phyloP scores from a whole-genome alignment of 1,284 basidiomycete species.

The Sporisorium iseilematis-ciliati region DNA sequence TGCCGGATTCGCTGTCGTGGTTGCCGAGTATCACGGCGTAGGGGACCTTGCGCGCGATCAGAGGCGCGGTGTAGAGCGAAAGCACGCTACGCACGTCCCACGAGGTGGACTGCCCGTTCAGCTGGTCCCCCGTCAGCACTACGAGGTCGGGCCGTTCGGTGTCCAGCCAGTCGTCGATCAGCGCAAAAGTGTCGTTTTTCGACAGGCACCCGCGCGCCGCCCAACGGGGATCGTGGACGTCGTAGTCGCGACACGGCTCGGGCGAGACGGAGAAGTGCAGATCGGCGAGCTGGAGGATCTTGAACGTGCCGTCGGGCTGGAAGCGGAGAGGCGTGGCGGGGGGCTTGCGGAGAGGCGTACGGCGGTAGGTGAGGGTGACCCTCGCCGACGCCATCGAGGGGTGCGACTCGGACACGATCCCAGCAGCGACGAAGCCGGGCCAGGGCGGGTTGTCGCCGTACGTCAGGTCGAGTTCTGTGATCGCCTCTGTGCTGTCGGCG shows the following conservation, averaged over 20 bases:
- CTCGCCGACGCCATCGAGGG: slow-evolving; percentile 29
- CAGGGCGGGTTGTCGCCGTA: slow-evolving; percentile 62
- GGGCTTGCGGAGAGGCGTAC: slow-evolving; percentile 39
- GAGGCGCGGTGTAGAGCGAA: slow-evolving; percentile 84
- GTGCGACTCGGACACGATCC: slow-evolving; percentile 34
- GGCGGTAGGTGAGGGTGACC: slow-evolving; percentile 44
- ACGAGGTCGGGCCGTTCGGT: slow-evolving; percentile 88
- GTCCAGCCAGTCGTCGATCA: slow-evolving; percentile 72
- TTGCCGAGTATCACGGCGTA: slow-evolving; percentile 93
- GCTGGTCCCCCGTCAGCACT: slow-evolving; percentile 73
- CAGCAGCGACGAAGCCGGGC: slow-evolving; percentile 58
- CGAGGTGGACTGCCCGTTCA: slow-evolving; percentile 78
- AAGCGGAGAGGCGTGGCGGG: slow-evolving; percentile 41
- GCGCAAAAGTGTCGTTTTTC: slow-evolving; percentile 55
- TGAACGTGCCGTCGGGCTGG: slow-evolving; percentile 58
- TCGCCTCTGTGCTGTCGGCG: slow-evolving; percentile 7
- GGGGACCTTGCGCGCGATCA: slow-evolving; percentile 81
- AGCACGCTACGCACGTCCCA: slow-evolving; percentile 89
- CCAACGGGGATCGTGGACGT: slow-evolving; percentile 29
- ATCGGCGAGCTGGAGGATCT: slow-evolving; percentile 66
- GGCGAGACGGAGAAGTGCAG: slow-evolving; percentile 62
- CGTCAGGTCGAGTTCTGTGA: slow-evolving; percentile 63
- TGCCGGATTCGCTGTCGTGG: slow-evolving; percentile 72
- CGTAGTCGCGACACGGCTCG: slow-evolving; percentile 59
- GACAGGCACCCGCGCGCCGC: slow-evolving; percentile 29